Conservation (phyloP, 495 filamentous ascomycete genomes). For the Penicillium chermesinum region DNA sequence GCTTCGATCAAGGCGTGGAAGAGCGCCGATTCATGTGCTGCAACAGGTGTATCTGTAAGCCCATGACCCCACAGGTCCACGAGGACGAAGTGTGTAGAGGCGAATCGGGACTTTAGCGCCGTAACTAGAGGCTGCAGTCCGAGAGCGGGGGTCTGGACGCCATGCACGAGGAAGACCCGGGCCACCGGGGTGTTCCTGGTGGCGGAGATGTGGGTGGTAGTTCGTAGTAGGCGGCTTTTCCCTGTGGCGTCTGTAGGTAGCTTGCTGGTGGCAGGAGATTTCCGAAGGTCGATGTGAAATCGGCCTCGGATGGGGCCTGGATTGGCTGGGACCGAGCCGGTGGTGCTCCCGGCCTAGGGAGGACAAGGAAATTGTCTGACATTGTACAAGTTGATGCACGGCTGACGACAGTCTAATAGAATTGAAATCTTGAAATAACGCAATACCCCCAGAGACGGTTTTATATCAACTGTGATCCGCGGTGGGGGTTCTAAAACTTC, state of each 20-base stretch:
- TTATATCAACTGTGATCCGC: too few relatives aligned
- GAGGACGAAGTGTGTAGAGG: constrained; percentile 29
- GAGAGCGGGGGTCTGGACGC: constrained; percentile 35
- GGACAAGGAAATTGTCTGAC: not conserved
- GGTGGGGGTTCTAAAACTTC: too few relatives aligned
- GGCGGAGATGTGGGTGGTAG: not conserved
- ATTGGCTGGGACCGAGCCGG: not conserved
- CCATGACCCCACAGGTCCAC: constrained; percentile 38
- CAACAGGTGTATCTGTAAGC: constrained; percentile 29
- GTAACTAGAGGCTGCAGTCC: constrained; percentile 30
- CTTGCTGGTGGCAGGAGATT: not conserved
- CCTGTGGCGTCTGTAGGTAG: not conserved
- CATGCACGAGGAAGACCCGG: constrained; percentile 30
- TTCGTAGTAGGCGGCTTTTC: not conserved
- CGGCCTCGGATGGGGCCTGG: not conserved
- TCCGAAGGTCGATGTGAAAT: not conserved
- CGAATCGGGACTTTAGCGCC: constrained; percentile 23
- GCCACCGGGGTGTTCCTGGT: not conserved
- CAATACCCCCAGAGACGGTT: too few relatives aligned
- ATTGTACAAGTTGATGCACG: too few relatives aligned
- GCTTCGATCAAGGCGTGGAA: constrained; percentile 24
- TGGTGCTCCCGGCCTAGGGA: not conserved
- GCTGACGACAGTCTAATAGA: too few relatives aligned
- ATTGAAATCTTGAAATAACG: too few relatives aligned
- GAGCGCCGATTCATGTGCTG: constrained; percentile 20